These are phyloP conservation scores for Graphilbum sp. DNA, from an alignment of 2,329 filamentous ascomycete species.

Conservation along the genomic window DNA sequence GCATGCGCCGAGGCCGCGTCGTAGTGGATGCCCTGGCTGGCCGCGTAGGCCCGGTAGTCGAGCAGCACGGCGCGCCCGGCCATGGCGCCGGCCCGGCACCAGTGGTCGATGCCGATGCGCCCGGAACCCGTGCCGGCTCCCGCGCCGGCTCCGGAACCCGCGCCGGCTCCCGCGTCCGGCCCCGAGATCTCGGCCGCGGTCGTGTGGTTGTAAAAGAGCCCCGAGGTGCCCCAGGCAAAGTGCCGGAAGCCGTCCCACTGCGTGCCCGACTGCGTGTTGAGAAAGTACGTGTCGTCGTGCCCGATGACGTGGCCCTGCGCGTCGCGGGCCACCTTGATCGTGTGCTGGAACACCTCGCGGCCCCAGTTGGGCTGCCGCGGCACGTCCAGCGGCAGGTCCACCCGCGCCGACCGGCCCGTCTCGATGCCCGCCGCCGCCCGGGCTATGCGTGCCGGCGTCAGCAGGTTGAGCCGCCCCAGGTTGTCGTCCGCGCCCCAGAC, in stretches of 20 bases:
- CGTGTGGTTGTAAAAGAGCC: slow-evolving; percentile 3
- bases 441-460: slow-evolving; percentile 34
- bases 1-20: slow-evolving; percentile 21
- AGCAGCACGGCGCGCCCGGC: slow-evolving; percentile 33
- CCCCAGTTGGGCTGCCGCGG: slow-evolving; percentile 3
- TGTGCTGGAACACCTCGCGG: slow-evolving; percentile 2
- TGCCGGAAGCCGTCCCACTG: slow-evolving; percentile 9
- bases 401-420: slow-evolving; percentile 31
- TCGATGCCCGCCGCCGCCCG: slow-evolving; percentile 31
- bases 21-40: slow-evolving; percentile 20
- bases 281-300: slow-evolving; percentile 5
- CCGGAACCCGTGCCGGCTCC: too few relatives aligned
- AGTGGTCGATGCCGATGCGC: background rate
- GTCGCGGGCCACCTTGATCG: background rate
- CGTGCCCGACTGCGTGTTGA: slow-evolving; percentile 7
- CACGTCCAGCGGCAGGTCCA: slow-evolving; percentile 23
- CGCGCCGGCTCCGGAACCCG: too few relatives aligned
- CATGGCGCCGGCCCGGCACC: slow-evolving; percentile 18
- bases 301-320: background rate
- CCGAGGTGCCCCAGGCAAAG: background rate
- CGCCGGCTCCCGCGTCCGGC: background rate
- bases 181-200: background rate
- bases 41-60: slow-evolving; percentile 28
- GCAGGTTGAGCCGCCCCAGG: slow-evolving; percentile 29
- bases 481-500: slow-evolving; percentile 28